These are phyloP conservation scores for Trichoderma gamsii DNA, from an alignment of 495 filamentous ascomycete genomes.

Conservation along the genomic window DNA sequence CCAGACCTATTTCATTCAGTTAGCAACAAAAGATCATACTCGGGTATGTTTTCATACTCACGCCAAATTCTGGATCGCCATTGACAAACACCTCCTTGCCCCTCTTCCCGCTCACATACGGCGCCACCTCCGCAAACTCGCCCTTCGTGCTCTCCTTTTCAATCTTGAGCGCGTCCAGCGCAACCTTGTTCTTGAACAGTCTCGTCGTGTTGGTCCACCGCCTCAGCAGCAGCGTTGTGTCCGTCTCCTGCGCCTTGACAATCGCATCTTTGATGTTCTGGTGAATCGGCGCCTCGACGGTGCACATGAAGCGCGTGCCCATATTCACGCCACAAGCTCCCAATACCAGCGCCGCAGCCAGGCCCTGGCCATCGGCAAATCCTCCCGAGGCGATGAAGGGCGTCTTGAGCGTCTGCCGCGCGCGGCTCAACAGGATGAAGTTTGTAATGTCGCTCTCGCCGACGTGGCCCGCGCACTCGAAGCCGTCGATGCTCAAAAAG, in stretches of 20 bases:
- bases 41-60: no score
- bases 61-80: constrained; percentile 85
- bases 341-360: constrained; percentile 85
- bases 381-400: constrained; percentile 96
- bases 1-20: constrained; percentile 48
- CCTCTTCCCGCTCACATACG: constrained; percentile 85
- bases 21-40: neutral
- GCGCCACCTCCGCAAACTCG: constrained; percentile 86
- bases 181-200: constrained; percentile 83
- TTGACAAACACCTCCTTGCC: constrained; percentile 88
- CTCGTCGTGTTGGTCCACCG: constrained; percentile 91
- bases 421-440: constrained; percentile 84
- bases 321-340: constrained; percentile 96
- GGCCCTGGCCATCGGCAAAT: constrained; percentile 89
- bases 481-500: constrained; percentile 93
- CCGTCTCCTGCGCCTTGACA: constrained; percentile 79
- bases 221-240: constrained; percentile 81
- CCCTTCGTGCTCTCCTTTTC: constrained; percentile 81
- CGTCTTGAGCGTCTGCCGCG: constrained; percentile 73
- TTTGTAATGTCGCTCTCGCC: constrained; percentile 97
- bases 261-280: constrained; percentile 89
- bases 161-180: constrained; percentile 70
- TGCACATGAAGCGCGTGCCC: constrained; percentile 93
- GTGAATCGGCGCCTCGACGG: constrained; percentile 87
- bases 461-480: constrained; percentile 90